Percentiles rank a stretch among this genome's conserved stretches.
Conservation (phyloP, 73 alveolate genomes). For the Diophrys appendiculata region DNA sequence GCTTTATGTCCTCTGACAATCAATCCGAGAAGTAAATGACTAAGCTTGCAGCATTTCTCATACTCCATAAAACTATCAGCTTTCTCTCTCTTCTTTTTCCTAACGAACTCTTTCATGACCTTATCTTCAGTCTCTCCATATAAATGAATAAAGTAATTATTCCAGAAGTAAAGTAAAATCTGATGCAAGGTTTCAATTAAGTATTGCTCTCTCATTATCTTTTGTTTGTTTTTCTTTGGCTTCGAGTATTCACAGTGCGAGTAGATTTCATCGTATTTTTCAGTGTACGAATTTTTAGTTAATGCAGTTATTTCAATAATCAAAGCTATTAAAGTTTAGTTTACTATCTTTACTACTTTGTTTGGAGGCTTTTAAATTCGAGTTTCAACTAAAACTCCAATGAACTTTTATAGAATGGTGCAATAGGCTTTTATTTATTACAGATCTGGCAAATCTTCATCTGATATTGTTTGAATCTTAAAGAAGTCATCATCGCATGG, state of each 20-base stretch:
- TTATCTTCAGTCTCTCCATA: constrained; percentile 7
- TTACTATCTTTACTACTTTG: not conserved
- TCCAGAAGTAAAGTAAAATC: constrained; percentile 7
- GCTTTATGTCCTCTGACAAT: not conserved
- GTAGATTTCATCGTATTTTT: constrained; percentile 7
- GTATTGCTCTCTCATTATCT: constrained; percentile 5
- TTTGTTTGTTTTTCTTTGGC: constrained; percentile 8
- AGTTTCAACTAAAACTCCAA: not conserved
- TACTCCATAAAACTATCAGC: not conserved
- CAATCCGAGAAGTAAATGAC: not conserved
- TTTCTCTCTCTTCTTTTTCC: not conserved
- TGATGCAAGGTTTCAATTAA: constrained; percentile 7
- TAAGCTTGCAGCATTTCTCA: not conserved
- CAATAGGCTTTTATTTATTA: not conserved
- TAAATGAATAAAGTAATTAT: not conserved
- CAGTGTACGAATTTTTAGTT: constrained; percentile 4
- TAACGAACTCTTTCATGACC: not conserved
- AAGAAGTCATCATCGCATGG: constrained; percentile 9
- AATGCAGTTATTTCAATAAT: constrained; percentile 13
- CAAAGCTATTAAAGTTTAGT: not conserved
- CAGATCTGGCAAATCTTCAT: not conserved
- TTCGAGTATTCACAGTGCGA: not conserved
- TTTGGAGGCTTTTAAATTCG: not conserved
- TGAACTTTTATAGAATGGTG: not conserved
- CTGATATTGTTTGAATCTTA: not conserved